Base-by-base conservation (phyloP, 108 stramenopile species). In the Craspedostauros australis region DNA sequence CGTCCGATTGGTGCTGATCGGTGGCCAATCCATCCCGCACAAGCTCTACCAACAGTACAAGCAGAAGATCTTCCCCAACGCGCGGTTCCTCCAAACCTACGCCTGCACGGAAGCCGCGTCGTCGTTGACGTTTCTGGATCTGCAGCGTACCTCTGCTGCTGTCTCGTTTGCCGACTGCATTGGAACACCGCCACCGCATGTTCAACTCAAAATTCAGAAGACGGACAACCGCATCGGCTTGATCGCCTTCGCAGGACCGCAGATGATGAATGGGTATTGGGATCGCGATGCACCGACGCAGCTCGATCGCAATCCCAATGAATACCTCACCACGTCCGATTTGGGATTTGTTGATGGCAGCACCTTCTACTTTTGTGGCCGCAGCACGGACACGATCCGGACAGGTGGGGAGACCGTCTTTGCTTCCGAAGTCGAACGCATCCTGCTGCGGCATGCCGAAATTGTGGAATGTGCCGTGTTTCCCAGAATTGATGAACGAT, bases 21-120 rank as follows among this genome's bases (percentile, higher is more conserved):
- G 95, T 25, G 95, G 93, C 4, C 92, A 93, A 70, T 76, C 81
- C 6, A 68, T 84, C 20, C 60, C 84, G 12, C 16, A 39, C 20
- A 51, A 46, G 22, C 36, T 50, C 21, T 34, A 77, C 12, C 31
- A 39, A 16, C 40, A 55, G 24, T 46, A 63, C 26, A n/a, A n/a
- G n/a, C 19, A 46, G 41, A 27, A 38, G 6, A 73, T 41, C 36
- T 93, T 94, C 57, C 93, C 95, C 18, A 70, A 73, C 31, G 86
- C 91, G 2, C 42, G 71, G 43, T 61, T 96, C 18, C 82, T 93
- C 8, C 95, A 96, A 53, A 94, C 93, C 0, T 96, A 85, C 56
- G 95, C 95, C 5, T 94, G 93, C 60, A 91, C 95, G 2, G 95
- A 96, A 72, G 91, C 91, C 5, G 93, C 91, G 24, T 94, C 93